Conservation (phyloP, 768 basidiomycete genomes). For the Suillus spraguei region DNA sequence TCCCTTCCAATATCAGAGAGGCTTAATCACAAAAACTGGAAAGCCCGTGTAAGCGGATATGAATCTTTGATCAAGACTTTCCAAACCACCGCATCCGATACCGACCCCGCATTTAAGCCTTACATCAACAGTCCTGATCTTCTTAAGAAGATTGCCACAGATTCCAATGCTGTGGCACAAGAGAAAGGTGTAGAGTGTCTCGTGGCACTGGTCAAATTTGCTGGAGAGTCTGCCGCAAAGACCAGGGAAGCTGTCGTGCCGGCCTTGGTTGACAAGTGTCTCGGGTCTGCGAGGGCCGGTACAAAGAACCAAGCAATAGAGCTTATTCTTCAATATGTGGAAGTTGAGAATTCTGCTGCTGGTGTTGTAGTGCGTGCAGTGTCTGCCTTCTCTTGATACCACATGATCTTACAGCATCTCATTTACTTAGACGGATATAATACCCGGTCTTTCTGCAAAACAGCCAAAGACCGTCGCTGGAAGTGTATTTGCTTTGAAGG, state of each 20-base stretch:
- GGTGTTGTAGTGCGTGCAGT: constrained; percentile 80
- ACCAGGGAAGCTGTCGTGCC: constrained; percentile 82
- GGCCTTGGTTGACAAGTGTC: constrained; percentile 94
- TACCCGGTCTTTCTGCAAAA: constrained; percentile 87
- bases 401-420: constrained; percentile 27
- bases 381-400: constrained; percentile 30
- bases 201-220: constrained; percentile 83
- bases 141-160: constrained; percentile 85
- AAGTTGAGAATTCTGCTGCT: constrained; percentile 87
- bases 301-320: constrained; percentile 90
- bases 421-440: constrained; percentile 62
- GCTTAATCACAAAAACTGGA: constrained; percentile 97
- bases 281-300: constrained; percentile 87
- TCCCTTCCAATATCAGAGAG: constrained; percentile 75
- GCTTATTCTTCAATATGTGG: constrained; percentile 85
- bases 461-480: constrained; percentile 94
- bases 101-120: constrained; percentile 91
- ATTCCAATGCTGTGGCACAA: constrained; percentile 96
- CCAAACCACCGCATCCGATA: constrained; percentile 86
- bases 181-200: constrained; percentile 96
- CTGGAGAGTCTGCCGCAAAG: constrained; percentile 85
- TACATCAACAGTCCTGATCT: constrained; percentile 78
- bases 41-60: constrained; percentile 94
- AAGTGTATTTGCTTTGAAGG: constrained; percentile 74
- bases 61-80: constrained; percentile 86